phyloP scores from a whole-genome alignment of 2,329 filamentous ascomycete species.

The Raffaelea arxii region DNA sequence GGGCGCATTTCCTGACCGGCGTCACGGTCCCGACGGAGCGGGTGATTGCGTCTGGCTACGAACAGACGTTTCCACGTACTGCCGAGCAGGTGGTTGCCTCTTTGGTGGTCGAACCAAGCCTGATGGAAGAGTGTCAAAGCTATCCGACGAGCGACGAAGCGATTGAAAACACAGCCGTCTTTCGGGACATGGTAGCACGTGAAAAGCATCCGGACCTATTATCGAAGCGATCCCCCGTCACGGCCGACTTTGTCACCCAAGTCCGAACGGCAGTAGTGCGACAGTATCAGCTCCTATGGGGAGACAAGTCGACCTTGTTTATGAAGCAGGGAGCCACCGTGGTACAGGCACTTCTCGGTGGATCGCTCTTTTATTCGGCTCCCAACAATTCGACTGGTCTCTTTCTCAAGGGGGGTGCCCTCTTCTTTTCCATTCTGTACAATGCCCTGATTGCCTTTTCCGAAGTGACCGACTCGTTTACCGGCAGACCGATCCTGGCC shows the following conservation, averaged over 20 bases:
- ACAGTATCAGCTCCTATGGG: conserved; percentile 70
- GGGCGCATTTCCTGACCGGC: conserved; percentile 67
- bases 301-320: conserved; percentile 63
- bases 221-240: too few relatives aligned
- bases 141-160: conserved; percentile 45
- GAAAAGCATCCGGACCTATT: too few relatives aligned
- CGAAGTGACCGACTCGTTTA: conserved; percentile 58
- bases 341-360: conserved; percentile 62
- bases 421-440: conserved; percentile 44
- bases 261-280: conserved; percentile 58
- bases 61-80: conserved; percentile 51
- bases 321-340: conserved; percentile 75
- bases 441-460: conserved; percentile 59
- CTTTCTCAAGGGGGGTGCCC: conserved; percentile 42
- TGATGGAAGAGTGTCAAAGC: conserved; percentile 33
- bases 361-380: conserved; percentile 70
- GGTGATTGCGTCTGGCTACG: conserved; percentile 56
- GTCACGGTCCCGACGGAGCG: conserved; percentile 68
- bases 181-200: conserved; percentile 35
- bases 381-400: conserved; percentile 49
- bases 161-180: conserved; percentile 57
- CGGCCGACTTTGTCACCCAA: conserved; percentile 56
- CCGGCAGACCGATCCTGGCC: conserved; percentile 50
- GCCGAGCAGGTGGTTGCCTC: conserved; percentile 50
- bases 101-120: conserved; percentile 50